Percentiles rank a stretch among this genome's conserved stretches.
Conservation (phyloP, 495 filamentous ascomycete species). For the Echria macrotheca region DNA sequence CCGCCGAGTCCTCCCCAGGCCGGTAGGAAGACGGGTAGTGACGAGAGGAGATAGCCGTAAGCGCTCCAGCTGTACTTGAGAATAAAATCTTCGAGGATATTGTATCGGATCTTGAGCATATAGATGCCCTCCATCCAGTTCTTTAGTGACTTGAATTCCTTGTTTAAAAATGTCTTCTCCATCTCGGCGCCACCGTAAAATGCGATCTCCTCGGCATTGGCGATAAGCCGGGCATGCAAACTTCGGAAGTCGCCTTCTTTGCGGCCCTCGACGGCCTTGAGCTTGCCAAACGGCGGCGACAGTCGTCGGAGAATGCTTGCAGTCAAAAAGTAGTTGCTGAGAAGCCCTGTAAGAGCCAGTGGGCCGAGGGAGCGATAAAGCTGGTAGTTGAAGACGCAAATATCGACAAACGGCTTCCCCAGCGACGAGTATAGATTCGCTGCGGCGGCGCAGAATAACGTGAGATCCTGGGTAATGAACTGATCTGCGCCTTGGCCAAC, state of each 20-base stretch:
- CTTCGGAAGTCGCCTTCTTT: conserved; percentile 91
- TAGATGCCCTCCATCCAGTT: conserved; percentile 97
- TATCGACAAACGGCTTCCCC: conserved; percentile 92
- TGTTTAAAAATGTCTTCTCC: conserved; percentile 82
- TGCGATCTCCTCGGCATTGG: conserved; percentile 97
- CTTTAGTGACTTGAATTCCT: conserved; percentile 85
- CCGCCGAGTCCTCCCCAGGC: conserved; percentile 86
- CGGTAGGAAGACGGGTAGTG: conserved; percentile 89
- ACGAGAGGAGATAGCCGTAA: conserved; percentile 89
- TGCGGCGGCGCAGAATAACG: conserved; percentile 86
- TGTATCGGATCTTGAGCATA: conserved; percentile 92
- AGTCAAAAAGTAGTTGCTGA: conserved; percentile 88
- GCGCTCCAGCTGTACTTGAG: conserved; percentile 98
- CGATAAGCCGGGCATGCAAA: conserved; percentile 83
- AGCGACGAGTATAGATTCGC: conserved; percentile 93
- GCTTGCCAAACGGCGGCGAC: conserved; percentile 91
- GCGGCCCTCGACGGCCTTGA: conserved; percentile 90
- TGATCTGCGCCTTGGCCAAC: conserved; percentile 90
- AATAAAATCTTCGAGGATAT: conserved; percentile 97
- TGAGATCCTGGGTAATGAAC: conserved; percentile 96
- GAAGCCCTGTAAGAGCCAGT: conserved; percentile 75
- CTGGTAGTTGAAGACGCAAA: conserved; percentile 96
- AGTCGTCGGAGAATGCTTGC: conserved; percentile 79
- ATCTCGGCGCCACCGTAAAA: conserved; percentile 95
- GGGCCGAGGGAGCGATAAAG: conserved; percentile 89